Conservation (phyloP, 257 asterid species). For the Capsicum rhomboideum region DNA sequence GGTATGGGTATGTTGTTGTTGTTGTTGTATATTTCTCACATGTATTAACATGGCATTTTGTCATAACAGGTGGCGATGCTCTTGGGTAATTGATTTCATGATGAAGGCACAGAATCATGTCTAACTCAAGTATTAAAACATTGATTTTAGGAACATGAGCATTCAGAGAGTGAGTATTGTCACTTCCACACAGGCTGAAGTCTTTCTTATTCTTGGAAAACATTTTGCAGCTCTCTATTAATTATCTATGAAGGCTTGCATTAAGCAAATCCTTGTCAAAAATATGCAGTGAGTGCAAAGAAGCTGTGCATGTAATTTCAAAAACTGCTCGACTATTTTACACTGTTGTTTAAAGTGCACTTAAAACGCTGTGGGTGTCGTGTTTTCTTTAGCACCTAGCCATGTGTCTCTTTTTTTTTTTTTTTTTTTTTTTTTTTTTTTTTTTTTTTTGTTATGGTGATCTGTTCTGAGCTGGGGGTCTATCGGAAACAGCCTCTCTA, state of each 20-base stretch:
- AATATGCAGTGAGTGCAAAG: not conserved
- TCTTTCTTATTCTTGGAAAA: not conserved
- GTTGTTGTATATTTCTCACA: no score
- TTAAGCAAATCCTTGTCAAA: not conserved
- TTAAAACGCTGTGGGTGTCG: no score
- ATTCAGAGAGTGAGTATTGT: not conserved
- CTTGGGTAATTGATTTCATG: not conserved
- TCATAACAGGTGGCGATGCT: not conserved
- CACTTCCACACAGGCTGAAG: not conserved
- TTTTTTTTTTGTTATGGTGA: no score
- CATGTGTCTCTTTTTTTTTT: no score
- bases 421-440: no score
- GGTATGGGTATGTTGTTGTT: no score
- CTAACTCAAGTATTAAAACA: not conserved
- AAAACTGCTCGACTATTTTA: not conserved
- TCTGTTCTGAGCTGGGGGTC: no score
- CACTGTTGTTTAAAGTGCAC: no score
- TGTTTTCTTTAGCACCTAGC: no score
- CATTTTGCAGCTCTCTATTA: not conserved
- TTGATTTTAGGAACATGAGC: not conserved
- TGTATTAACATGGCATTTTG: not conserved
- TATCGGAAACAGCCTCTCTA: no score
- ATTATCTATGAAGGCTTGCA: not conserved
- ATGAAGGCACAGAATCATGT: not conserved
- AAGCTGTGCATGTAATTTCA: not conserved